These are phyloP conservation scores for Trichophyton schoenleinii DNA, from an alignment of 2,329 filamentous ascomycete genomes.

Conservation along the genomic window DNA sequence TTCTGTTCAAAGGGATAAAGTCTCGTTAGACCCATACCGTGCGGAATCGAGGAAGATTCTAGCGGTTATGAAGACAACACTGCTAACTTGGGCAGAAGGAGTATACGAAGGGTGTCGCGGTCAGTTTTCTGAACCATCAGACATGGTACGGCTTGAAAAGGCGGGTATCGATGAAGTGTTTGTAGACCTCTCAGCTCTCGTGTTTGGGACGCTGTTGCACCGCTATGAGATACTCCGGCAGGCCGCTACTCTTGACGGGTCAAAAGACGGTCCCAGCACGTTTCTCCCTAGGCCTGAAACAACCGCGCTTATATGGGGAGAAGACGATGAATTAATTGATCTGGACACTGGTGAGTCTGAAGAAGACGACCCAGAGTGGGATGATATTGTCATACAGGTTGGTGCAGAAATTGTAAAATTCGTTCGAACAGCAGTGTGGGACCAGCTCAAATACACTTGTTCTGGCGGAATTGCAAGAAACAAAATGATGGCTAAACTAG, in stretches of 20 bases:
- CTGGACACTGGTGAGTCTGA: conserved; percentile 61
- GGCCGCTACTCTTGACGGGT: conserved; percentile 43
- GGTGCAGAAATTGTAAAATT: conserved; percentile 78
- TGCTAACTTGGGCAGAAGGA: conserved; percentile 40
- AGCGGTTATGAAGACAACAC: conserved; percentile 57
- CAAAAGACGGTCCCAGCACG: conserved; percentile 51
- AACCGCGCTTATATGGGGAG: conserved; percentile 67
- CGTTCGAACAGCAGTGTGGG: conserved; percentile 56
- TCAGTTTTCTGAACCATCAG: conserved; percentile 14
- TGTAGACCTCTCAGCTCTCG: conserved; percentile 73
- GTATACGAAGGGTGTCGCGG: conserved; percentile 10
- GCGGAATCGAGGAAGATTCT: conserved; percentile 74
- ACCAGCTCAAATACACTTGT: conserved; percentile 73
- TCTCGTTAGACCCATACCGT: conserved; percentile 85
- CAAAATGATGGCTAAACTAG: conserved; percentile 91
- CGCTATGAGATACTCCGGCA: conserved; percentile 58
- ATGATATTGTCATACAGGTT: conserved; percentile 76
- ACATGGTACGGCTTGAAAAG: conserved; percentile 61
- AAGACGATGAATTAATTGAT: conserved; percentile 64
- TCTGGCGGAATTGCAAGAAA: conserved; percentile 80
- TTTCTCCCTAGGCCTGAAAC: conserved; percentile 59
- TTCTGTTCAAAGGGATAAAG: conserved; percentile 79
- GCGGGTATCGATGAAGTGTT: conserved; percentile 95
- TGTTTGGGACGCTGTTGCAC: conserved; percentile 61
- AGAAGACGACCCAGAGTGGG: conserved; percentile 81